Conservation (phyloP, 805 yeast genomes). For the Peterozyma toletana region DNA sequence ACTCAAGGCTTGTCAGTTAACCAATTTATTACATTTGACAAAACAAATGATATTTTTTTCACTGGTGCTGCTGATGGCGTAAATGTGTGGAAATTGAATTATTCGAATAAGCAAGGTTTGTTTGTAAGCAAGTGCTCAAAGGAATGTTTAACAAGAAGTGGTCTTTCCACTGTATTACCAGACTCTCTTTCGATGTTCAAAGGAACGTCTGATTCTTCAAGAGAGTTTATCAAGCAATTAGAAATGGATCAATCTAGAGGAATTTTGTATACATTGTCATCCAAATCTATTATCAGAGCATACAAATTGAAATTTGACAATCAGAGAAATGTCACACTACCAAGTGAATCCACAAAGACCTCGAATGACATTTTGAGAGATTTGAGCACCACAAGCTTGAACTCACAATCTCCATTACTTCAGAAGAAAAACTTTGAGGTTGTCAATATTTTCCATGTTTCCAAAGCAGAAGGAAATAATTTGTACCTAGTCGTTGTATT, state of each 20-base stretch:
- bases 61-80: constrained; percentile 72
- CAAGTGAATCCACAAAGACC: constrained; percentile 26
- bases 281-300: constrained; percentile 73
- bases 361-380: constrained; percentile 40
- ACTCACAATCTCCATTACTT: constrained; percentile 34
- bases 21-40: constrained; percentile 48
- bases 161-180: constrained; percentile 45
- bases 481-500: constrained; percentile 75
- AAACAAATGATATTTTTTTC: constrained; percentile 76
- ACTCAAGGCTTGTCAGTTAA: constrained; percentile 71
- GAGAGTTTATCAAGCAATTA: constrained; percentile 58
- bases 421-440: constrained; percentile 51
- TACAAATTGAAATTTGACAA: constrained; percentile 46
- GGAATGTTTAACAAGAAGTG: constrained; percentile 72
- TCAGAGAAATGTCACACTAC: constrained; percentile 27
- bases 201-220: constrained; percentile 15
- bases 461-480: constrained; percentile 57
- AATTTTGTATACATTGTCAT: constrained; percentile 74
- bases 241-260: constrained; percentile 73
- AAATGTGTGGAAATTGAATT: constrained; percentile 82
- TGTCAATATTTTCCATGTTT: constrained; percentile 54
- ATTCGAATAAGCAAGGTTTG: constrained; percentile 80
- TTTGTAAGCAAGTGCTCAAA: constrained; percentile 78
- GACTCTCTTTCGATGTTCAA: constrained; percentile 12
- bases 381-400: constrained; percentile 30